Evolutionary conservation across 805 yeast genomes (phyloP), one percentile per base, ranked within the genome.

Genomic region (Candida golubevii): DNA sequence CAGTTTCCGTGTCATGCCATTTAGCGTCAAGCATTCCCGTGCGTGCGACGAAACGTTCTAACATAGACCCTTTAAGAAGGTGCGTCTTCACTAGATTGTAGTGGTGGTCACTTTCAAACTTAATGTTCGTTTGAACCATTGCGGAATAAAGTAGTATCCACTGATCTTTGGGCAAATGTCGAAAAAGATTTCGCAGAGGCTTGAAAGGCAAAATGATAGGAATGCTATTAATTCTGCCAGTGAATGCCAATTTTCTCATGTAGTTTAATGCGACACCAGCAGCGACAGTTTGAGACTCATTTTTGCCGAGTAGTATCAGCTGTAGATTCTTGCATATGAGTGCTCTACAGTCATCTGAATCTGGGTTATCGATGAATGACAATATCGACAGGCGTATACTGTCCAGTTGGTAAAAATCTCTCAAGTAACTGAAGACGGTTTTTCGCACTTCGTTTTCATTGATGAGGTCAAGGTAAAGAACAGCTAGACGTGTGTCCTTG

Each of bases 1-100:
- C 45, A 34, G 46, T 49, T 23, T 60, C 53, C 0, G 62, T 55
- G 45, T 67, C 60, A 44, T 69, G 72, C 72, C 72, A 68, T 41
- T 61, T 62, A 6, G 72, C 61, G 30, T 60, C 51, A 6, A 65
- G 38, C 40, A 60, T 52, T 1, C 75, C 75, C 2, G 75, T 67
- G 37, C 72, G 50, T 8, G 59, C 61, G 5, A 67, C 58, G 42
- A 61, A 62, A 36, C 57, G 57, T 4, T 68, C 73, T 12, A 63
- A 33, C 29, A 60, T 56, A 1, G 64, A 52, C 7, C 75, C 72
- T 7, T 42, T 45, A 18, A 55, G 41, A 15, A 70, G 56, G 7
- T 52, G 45, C 18, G 49, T 44, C 36, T 62, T 63, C 29, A 70
- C 35, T 1, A 35, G 27, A 14, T 54, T 43, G 32, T 60, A 43